Evolutionary conservation across 352 stramenopile genomes (phyloP).

Genomic region (Phytophthora vignae): DNA sequence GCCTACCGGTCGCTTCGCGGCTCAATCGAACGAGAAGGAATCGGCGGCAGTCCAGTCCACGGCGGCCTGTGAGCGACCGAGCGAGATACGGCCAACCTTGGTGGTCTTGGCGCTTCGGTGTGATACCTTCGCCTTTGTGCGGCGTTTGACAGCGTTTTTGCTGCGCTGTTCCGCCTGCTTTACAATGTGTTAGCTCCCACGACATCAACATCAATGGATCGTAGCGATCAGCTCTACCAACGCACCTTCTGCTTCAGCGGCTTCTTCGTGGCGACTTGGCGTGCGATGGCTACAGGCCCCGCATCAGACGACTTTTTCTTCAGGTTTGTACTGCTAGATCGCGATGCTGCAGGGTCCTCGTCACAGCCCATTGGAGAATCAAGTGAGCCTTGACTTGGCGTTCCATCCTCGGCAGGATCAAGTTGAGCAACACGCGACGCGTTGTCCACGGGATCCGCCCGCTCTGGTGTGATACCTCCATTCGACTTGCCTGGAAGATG

Average conservation of each 20-base stretch:
- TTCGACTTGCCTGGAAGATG: not conserved
- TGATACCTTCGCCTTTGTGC: constrained; percentile 24
- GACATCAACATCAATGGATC: not conserved
- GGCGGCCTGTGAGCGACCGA: constrained; percentile 26
- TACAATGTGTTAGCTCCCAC: constrained; percentile 8
- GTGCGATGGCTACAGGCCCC: not conserved
- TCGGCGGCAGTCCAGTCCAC: constrained; percentile 50
- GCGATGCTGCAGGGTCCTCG: constrained; percentile 10
- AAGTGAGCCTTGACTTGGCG: constrained; percentile 22
- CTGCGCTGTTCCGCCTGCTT: constrained; percentile 14
- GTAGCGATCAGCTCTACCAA: not conserved
- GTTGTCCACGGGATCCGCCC: not conserved
- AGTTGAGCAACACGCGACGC: not conserved
- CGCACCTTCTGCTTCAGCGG: constrained; percentile 31
- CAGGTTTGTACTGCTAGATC: not conserved
- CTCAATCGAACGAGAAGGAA: constrained; percentile 54
- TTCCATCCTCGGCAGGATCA: constrained; percentile 10
- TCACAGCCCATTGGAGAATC: constrained; percentile 36
- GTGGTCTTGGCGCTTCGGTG: constrained; percentile 18
- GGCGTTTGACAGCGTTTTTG: constrained; percentile 29
- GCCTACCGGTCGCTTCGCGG: not conserved
- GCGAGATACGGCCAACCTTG: constrained; percentile 23
- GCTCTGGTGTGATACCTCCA: constrained; percentile 5
- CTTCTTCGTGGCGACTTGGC: constrained; percentile 15
- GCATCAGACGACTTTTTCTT: constrained; percentile 7